phyloP scores from a whole-genome alignment of 2,329 filamentous ascomycete species.

The Fusarium mangiferae region DNA sequence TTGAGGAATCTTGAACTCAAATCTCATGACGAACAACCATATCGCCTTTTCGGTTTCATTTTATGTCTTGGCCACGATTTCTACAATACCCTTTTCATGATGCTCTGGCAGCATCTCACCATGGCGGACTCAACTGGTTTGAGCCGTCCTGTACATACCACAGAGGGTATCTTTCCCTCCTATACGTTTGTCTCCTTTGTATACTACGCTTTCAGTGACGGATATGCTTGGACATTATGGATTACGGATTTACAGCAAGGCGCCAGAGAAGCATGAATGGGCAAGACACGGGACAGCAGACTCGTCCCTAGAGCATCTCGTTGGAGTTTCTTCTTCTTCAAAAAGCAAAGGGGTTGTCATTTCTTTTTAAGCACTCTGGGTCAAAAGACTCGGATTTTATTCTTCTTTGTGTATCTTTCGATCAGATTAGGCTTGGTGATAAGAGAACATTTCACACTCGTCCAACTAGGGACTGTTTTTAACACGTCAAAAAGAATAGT shows the following conservation, averaged over 20 bases:
- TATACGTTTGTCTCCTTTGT: constrained; percentile 30
- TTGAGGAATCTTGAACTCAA: constrained; percentile 53
- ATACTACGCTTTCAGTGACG: constrained; percentile 25
- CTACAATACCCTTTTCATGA: constrained; percentile 14
- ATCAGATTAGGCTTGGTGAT: background rate
- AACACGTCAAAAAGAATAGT: constrained; percentile 26
- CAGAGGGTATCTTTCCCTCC: constrained; percentile 17
- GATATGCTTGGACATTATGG: constrained; percentile 33
- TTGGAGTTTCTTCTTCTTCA: constrained; percentile 31
- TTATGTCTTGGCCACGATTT: constrained; percentile 2
- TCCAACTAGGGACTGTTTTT: constrained; percentile 9
- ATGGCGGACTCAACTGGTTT: constrained; percentile 32
- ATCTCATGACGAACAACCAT: background rate
- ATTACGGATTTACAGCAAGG: constrained; percentile 38
- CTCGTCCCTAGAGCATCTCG: constrained; percentile 22
- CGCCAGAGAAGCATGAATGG: constrained; percentile 31
- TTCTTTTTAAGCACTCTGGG: background rate
- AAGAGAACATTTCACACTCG: constrained; percentile 22
- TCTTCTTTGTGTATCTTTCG: background rate
- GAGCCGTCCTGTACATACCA: constrained; percentile 12
- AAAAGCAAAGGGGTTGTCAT: constrained; percentile 9
- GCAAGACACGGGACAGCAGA: constrained; percentile 20
- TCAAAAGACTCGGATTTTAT: background rate
- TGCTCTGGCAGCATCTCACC: constrained; percentile 27
- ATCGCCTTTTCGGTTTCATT: background rate